These are phyloP conservation scores for Citrus australasica DNA, from an alignment of 345 rosid genomes.

Conservation along the genomic window DNA sequence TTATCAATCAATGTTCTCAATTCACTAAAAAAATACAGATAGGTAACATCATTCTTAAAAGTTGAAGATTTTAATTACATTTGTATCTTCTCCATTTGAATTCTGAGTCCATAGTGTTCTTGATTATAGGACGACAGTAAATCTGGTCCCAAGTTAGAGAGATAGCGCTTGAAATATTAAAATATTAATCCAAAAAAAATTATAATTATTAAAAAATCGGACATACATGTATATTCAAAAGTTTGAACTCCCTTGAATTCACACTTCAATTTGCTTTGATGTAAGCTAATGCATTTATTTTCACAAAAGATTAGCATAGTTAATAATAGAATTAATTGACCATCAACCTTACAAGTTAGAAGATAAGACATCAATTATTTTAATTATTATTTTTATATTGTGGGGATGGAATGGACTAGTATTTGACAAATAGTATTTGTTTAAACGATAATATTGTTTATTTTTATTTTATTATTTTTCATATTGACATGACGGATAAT, in stretches of 20 bases:
- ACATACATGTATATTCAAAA: not conserved
- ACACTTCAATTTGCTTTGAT: not conserved
- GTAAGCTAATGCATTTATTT: not conserved
- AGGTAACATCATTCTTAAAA: not conserved
- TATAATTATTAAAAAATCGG: not conserved
- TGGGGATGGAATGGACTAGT: not conserved
- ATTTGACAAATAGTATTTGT: too few species aligned
- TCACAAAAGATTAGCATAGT: not conserved
- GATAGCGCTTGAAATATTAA: not conserved
- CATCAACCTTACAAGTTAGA: not conserved
- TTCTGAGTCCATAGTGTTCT: not conserved
- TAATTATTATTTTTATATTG: not conserved
- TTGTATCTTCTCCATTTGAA: not conserved
- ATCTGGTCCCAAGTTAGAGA: slow-evolving; percentile 4
- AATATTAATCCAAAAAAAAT: not conserved
- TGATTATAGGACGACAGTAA: not conserved
- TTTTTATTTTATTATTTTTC: too few species aligned
- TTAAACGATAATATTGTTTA: too few species aligned
- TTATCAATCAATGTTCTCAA: too few species aligned
- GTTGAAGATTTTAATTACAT: not conserved
- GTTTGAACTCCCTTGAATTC: not conserved
- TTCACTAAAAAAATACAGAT: not conserved
- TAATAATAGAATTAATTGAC: not conserved
- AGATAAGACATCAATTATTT: not conserved
- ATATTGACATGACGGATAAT: too few species aligned